These are phyloP conservation scores for Thinopyrum obtusiflorum DNA, from an alignment of 202 grass and related monocot species.

Conservation along the genomic window DNA sequence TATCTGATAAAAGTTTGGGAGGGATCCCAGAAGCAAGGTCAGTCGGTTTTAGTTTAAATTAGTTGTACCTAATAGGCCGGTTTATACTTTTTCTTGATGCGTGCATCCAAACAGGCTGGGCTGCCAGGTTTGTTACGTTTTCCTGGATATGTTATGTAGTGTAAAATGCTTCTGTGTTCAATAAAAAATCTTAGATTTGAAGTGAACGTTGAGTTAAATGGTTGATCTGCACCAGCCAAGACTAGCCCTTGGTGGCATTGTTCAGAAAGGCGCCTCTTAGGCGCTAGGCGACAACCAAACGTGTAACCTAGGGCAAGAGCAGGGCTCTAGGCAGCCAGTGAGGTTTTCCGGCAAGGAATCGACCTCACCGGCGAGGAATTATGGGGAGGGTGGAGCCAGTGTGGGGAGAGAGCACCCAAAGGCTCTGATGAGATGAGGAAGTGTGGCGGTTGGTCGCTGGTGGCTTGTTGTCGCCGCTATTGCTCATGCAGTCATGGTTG, in stretches of 20 bases:
- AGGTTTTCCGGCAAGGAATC: not conserved
- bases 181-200: not conserved
- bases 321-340: not conserved
- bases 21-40: not conserved
- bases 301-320: not conserved
- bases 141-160: not conserved
- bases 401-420: not conserved
- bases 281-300: not conserved
- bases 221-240: not conserved
- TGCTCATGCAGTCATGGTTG: not conserved
- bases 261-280: not conserved
- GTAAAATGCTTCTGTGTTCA: not conserved
- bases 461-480: not conserved
- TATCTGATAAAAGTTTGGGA: slow-evolving; percentile 4
- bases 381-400: not conserved
- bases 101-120: not conserved
- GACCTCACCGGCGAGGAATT: not conserved
- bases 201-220: not conserved
- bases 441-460: not conserved
- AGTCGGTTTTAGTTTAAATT: not conserved
- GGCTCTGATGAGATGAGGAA: not conserved
- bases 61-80: not conserved
- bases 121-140: not conserved
- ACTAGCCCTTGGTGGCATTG: not conserved
- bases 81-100: not conserved